A percentile compares a stretch with the other conserved stretches of the same genome.
Evolutionary conservation across 805 yeast species (phyloP).

Genomic region (Hanseniaspora clermontiae): DNA sequence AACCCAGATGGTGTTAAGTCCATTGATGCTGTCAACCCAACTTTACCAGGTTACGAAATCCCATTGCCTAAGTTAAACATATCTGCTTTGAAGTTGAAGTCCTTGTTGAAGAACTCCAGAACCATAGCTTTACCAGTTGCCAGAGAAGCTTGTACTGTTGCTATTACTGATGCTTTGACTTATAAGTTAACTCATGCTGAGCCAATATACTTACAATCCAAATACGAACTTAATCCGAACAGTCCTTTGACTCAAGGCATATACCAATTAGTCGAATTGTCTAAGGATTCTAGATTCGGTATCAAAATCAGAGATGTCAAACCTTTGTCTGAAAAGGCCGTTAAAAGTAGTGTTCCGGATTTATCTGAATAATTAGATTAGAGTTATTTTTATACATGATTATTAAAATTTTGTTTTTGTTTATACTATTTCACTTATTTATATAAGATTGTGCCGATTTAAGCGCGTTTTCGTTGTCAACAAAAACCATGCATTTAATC

Average conservation of each 20-base stretch:
- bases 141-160: slow-evolving; percentile 67
- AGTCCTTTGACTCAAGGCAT: slow-evolving; percentile 34
- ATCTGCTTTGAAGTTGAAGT: slow-evolving; percentile 52
- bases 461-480: not conserved
- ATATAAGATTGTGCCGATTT: not conserved
- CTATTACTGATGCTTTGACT: slow-evolving; percentile 40
- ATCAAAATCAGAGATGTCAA: slow-evolving; percentile 50
- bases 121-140: slow-evolving; percentile 49
- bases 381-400: not conserved
- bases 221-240: slow-evolving; percentile 45
- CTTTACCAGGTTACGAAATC: slow-evolving; percentile 59
- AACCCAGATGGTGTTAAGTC: slow-evolving; percentile 59
- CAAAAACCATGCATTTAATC: not conserved
- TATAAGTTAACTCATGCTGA: slow-evolving; percentile 60
- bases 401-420: not conserved
- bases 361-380: slow-evolving; percentile 9
- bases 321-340: slow-evolving; percentile 29
- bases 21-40: slow-evolving; percentile 51
- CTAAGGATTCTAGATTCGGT: slow-evolving; percentile 61
- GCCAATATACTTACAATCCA: slow-evolving; percentile 84
- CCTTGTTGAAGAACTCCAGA: slow-evolving; percentile 40
- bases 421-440: not conserved
- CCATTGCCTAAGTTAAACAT: slow-evolving; percentile 66
- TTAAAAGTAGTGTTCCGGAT: slow-evolving; percentile 10
- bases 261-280: slow-evolving; percentile 42